phyloP scores from a whole-genome alignment of 2,329 filamentous ascomycete genomes.

The Pseudocercospora fuligena region DNA sequence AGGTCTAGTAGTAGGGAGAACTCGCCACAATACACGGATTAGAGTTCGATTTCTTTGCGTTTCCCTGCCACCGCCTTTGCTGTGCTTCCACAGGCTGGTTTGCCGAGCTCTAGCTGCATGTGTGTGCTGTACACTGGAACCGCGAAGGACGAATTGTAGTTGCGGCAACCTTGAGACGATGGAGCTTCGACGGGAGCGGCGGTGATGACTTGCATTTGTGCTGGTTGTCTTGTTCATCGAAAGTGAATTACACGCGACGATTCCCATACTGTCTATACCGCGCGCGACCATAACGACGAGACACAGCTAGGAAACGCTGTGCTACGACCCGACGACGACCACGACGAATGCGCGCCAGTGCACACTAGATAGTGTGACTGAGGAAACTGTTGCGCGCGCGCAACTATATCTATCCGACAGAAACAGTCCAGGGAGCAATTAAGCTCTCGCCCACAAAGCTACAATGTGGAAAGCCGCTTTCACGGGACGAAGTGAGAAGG shows the following conservation, averaged over 20 bases:
- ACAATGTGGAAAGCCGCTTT: conserved; percentile 44
- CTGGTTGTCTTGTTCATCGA: background rate
- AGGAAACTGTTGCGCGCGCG: background rate
- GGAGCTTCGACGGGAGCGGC: conserved; percentile 9
- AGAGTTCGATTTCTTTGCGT: conserved; percentile 4
- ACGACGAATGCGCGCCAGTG: conserved; percentile 2
- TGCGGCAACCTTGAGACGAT: background rate
- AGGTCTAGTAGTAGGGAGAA: background rate
- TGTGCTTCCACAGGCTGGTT: background rate
- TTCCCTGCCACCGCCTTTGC: conserved; percentile 6
- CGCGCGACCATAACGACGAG: conserved; percentile 6
- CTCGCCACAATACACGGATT: conserved; percentile 2
- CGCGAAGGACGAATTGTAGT: conserved; percentile 6
- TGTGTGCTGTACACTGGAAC: conserved; percentile 4
- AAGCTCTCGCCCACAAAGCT: background rate
- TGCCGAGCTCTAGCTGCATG: conserved; percentile 1
- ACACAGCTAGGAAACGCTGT: conserved; percentile 2
- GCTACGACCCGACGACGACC: conserved; percentile 20
- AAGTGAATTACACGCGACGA: conserved; percentile 1
- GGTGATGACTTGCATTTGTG: conserved; percentile 10
- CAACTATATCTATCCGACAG: background rate
- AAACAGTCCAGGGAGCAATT: background rate
- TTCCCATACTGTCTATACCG: background rate
- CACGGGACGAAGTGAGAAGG: conserved; percentile 40
- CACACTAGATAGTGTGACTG: background rate